Evolutionary conservation across 176 grass and related monocot species (phyloP), one percentile per base, ranked within the genome.

Genomic region (Juncus effusus): DNA sequence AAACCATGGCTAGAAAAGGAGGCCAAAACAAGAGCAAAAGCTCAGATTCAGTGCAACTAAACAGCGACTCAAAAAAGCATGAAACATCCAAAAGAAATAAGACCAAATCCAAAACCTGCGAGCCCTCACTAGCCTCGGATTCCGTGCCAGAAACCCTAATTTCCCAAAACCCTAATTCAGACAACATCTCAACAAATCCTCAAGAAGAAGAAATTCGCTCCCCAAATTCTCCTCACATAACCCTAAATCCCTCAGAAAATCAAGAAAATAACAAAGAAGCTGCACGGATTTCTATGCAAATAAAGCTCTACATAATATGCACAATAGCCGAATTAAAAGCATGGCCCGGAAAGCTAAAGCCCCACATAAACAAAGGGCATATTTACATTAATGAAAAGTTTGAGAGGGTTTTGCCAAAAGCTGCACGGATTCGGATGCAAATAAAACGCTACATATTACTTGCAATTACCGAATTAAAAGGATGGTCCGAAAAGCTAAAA

Each of bases 1-100:
- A 47, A 77, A 75, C 65, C 78, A 99, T 99, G 94, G 83, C 82
- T 78, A 85, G 85, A 47, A 89, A 84, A 81, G 94, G 88, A 73
- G 78, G 77, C 36, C 94, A 99, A 75, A 84, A 79, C 62, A 93
- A 83, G 70, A 87, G 80, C 51, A 82, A 89, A 69, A 84, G 50
- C 56, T 35, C 62, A 76, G 49, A 57, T 86, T 50, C 70, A 36
- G 59, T 54, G 52, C 16, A 38, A 64, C 16, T 69, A 55, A 51
- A 57, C 51, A 73, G 61, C 53, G 78, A 90, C 47, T 65, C 60
- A 72, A 79, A 84, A 72, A 75, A 76, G 62, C 67, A 72, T 69
- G 78, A 88, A 71, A 90, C 67, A 76, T 56, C 61, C 68, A 72
- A 72, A 72, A 59, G 54, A 72, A 72, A 36, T 52, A 72, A 55